Conservation (phyloP, 768 basidiomycete species). For the Kwoniella pini region DNA sequence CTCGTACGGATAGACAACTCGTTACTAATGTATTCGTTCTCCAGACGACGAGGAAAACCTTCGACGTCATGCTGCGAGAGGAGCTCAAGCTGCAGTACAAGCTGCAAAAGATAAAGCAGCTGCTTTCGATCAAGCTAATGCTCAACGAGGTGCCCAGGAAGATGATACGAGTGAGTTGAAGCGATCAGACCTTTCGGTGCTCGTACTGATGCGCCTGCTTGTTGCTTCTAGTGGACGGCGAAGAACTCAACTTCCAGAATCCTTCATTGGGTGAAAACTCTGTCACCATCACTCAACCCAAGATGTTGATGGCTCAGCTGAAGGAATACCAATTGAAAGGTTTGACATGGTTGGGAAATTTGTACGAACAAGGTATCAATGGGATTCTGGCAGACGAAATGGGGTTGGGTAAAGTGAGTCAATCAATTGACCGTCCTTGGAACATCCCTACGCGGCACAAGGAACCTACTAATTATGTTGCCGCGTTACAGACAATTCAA, state of each 20-base stretch:
- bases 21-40: neutral
- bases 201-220: neutral
- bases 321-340: conserved; percentile 99
- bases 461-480: no score
- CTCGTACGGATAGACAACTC: no score
- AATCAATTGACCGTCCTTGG: no score
- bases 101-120: conserved; percentile 75
- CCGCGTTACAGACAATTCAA: conserved; percentile 71
- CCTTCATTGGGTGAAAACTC: conserved; percentile 84
- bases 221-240: conserved; percentile 54
- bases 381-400: conserved; percentile 99
- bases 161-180: conserved; percentile 59
- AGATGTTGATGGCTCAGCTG: conserved; percentile 92
- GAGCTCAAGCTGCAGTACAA: conserved; percentile 84
- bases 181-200: neutral
- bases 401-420: conserved; percentile 64
- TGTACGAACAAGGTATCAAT: conserved; percentile 99
- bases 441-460: no score
- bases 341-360: conserved; percentile 92
- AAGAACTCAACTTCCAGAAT: conserved; percentile 99
- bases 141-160: conserved; percentile 68
- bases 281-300: conserved; percentile 83
- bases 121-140: conserved; percentile 82
- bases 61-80: conserved; percentile 77
- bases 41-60: conserved; percentile 85